Evolutionary conservation across 208 protist species (phyloP).

Genomic region (Leishmania lainsoni): DNA sequence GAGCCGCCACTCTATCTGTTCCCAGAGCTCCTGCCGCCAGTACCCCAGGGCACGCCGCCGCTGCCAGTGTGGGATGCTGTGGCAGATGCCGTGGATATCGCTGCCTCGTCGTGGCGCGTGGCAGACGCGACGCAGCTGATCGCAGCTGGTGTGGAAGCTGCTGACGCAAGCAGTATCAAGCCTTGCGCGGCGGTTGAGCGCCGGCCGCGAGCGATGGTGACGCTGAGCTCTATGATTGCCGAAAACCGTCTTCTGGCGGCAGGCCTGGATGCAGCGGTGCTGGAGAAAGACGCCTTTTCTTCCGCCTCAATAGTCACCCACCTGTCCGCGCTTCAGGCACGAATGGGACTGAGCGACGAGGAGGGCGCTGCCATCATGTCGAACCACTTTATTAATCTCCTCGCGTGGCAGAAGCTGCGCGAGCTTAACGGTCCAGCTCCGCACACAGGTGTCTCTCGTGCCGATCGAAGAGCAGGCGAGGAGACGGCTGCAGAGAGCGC

Average conservation of each 20-base stretch:
- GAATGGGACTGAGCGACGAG: conserved; percentile 45
- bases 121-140: conserved; percentile 52
- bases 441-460: not conserved
- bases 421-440: conserved; percentile 56
- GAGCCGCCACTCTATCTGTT: conserved; percentile 90
- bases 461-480: not conserved
- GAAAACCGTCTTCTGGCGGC: conserved; percentile 59
- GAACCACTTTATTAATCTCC: conserved; percentile 89
- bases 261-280: conserved; percentile 52
- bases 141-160: conserved; percentile 15
- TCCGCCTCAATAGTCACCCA: conserved; percentile 61
- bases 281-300: conserved; percentile 67
- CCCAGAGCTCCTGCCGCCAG: conserved; percentile 76
- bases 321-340: conserved; percentile 44
- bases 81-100: conserved; percentile 71
- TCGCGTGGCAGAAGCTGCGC: conserved; percentile 73
- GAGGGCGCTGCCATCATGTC: conserved; percentile 73
- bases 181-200: conserved; percentile 2
- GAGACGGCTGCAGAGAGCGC: too few species aligned
- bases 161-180: not conserved
- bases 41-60: conserved; percentile 64
- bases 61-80: conserved; percentile 79
- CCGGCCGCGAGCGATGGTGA: conserved; percentile 26
- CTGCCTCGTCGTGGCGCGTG: conserved; percentile 70
- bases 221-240: conserved; percentile 69